These are phyloP conservation scores for Cytospora paraplurivora DNA, from an alignment of 2,329 filamentous ascomycete genomes.

Conservation along the genomic window DNA sequence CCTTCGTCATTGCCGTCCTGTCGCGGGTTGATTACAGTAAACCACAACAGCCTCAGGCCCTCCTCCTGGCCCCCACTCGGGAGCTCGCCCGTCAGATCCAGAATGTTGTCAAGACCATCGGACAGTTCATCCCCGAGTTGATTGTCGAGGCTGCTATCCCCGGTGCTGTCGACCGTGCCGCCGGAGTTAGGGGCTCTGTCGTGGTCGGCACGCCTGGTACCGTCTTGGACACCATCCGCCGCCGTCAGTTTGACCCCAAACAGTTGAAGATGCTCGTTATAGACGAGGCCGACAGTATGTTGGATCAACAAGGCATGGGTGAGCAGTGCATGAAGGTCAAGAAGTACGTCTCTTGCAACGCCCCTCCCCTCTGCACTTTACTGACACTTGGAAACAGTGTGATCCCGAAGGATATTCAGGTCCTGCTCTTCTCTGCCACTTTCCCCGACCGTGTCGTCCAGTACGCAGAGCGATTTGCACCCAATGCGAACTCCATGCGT, in stretches of 20 bases:
- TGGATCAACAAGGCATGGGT: slow-evolving; percentile 91
- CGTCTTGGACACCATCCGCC: slow-evolving; percentile 82
- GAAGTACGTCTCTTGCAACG: slow-evolving; percentile 55
- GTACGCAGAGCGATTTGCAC: slow-evolving; percentile 84
- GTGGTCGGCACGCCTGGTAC: slow-evolving; percentile 95
- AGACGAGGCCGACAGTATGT: slow-evolving; percentile 98
- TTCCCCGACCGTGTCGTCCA: slow-evolving; percentile 82
- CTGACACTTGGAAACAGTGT: slow-evolving; percentile 51
- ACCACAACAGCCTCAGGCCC: slow-evolving; percentile 74
- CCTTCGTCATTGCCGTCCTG: slow-evolving; percentile 90
- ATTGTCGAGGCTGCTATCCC: slow-evolving; percentile 82
- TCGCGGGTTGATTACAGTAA: slow-evolving; percentile 77
- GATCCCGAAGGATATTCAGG: slow-evolving; percentile 75
- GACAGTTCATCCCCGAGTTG: slow-evolving; percentile 77
- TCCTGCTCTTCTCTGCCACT: slow-evolving; percentile 94
- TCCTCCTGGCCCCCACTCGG: slow-evolving; percentile 88
- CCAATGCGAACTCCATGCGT: slow-evolving; percentile 82
- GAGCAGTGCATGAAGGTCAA: slow-evolving; percentile 95
- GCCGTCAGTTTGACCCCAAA: slow-evolving; percentile 70
- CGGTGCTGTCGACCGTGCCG: slow-evolving; percentile 68
- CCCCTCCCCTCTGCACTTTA: not conserved
- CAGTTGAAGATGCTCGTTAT: slow-evolving; percentile 82
- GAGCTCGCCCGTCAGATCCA: slow-evolving; percentile 95
- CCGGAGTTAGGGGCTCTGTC: slow-evolving; percentile 72
- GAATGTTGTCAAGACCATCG: slow-evolving; percentile 80